phyloP scores from a whole-genome alignment of 208 protist genomes.

The Acanthamoeba rhysodes region DNA sequence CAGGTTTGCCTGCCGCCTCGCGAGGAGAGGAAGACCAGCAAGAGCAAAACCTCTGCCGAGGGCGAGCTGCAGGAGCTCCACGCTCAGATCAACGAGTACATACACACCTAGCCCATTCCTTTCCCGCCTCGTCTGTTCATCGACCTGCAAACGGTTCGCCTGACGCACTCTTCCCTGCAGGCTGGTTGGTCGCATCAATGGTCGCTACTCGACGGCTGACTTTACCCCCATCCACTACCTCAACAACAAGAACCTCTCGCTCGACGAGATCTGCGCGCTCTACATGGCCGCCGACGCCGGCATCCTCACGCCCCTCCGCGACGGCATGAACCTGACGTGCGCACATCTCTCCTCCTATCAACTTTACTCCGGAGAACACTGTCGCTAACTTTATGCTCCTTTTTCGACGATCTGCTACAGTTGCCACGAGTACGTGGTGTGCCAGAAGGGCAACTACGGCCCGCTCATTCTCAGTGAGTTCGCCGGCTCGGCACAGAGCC shows the following conservation, averaged over 20 bases:
- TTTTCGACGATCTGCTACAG: background rate
- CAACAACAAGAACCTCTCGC: slow-evolving; percentile 84
- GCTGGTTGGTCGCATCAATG: slow-evolving; percentile 92
- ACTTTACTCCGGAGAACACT: background rate
- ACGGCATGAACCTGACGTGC: slow-evolving; percentile 90
- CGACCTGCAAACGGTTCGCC: background rate
- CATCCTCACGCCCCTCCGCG: slow-evolving; percentile 89
- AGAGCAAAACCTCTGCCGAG: background rate
- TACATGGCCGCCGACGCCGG: slow-evolving; percentile 88
- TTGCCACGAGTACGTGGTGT: slow-evolving; percentile 87
- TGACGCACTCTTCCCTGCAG: background rate
- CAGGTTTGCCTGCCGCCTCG: slow-evolving; percentile 78
- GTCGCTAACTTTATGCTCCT: too few species aligned
- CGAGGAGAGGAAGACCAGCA: slow-evolving; percentile 36
- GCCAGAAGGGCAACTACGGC: slow-evolving; percentile 80
- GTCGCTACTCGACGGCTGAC: slow-evolving; percentile 88
- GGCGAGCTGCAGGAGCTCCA: slow-evolving; percentile 64
- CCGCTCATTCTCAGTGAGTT: slow-evolving; percentile 90
- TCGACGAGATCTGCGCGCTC: slow-evolving; percentile 87
- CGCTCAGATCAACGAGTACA: slow-evolving; percentile 73
- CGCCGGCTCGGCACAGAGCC: slow-evolving; percentile 83
- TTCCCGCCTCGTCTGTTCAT: background rate
- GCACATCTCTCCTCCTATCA: background rate
- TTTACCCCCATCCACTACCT: slow-evolving; percentile 89
- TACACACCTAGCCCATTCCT: background rate